phyloP scores from a whole-genome alignment of 345 rosid species.

The Eucalyptus regnans region DNA sequence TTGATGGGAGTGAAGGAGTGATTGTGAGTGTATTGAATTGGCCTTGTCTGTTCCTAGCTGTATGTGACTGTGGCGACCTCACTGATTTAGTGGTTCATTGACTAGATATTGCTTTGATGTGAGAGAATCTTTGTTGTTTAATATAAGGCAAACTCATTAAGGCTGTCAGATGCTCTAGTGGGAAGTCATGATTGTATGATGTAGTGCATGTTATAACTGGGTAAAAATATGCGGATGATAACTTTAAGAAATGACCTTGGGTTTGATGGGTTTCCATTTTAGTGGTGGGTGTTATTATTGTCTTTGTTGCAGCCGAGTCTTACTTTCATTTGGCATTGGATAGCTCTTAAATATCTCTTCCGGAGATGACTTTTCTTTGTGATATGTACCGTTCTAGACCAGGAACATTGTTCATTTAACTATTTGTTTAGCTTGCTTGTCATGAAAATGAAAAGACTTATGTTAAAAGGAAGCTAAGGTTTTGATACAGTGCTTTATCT shows the following conservation, averaged over 20 bases:
- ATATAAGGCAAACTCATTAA: not conserved
- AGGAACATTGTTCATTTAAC: not conserved
- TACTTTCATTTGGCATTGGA: not conserved
- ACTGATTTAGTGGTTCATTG: not conserved
- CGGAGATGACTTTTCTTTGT: not conserved
- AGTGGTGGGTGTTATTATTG: not conserved
- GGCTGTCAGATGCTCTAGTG: not conserved
- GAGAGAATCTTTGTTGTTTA: not conserved
- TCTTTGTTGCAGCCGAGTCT: not conserved
- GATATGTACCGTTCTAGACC: not conserved
- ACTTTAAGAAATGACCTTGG: not conserved
- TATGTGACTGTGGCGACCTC: not conserved
- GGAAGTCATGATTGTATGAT: not conserved
- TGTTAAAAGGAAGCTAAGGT: not conserved
- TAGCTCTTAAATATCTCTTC: not conserved
- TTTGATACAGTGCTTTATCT: not conserved
- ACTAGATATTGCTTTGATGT: not conserved
- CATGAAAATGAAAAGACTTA: not conserved
- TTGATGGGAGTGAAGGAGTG: not conserved
- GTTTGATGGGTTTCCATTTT: not conserved
- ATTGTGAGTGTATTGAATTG: not conserved
- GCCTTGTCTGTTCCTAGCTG: not conserved
- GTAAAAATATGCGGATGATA: not conserved
- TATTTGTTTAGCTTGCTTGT: not conserved
- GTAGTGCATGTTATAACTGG: not conserved